phyloP scores from a whole-genome alignment of 2,329 filamentous ascomycete species.

The Dothiorella sarmentorum region DNA sequence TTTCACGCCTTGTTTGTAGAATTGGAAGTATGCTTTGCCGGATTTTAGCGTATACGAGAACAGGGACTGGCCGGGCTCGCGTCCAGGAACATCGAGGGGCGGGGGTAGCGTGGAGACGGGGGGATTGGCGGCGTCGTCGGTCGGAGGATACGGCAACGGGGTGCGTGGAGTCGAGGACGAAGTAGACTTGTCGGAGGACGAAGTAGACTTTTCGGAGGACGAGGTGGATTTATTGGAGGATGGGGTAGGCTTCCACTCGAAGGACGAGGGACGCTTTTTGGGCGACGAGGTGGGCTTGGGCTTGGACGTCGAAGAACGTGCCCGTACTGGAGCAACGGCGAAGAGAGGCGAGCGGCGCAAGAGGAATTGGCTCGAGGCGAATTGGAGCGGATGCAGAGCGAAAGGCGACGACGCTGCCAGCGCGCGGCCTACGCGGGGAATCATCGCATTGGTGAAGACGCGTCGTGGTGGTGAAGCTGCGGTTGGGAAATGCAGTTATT shows the following conservation, averaged over 20 bases:
- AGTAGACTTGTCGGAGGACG: not conserved
- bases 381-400: not conserved
- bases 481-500: no score
- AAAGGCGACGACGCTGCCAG: not conserved
- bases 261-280: no score
- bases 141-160: not conserved
- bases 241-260: not conserved
- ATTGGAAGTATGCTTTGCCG: slow-evolving; percentile 72
- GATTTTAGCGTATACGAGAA: slow-evolving; percentile 56
- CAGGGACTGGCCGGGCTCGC: slow-evolving; percentile 45
- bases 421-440: not conserved
- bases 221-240: no score
- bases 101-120: slow-evolving; percentile 65
- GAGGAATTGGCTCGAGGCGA: not conserved
- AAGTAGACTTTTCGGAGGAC: not conserved
- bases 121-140: not conserved
- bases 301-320: not conserved
- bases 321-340: not conserved
- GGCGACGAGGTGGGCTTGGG: no score
- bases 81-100: slow-evolving; percentile 60
- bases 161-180: not conserved
- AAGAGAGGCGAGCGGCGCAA: not conserved
- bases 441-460: not conserved
- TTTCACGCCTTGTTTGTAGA: slow-evolving; percentile 84
- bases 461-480: not conserved